Evolutionary conservation across 2,329 filamentous ascomycete genomes (phyloP).

Genomic region (Cladorrhinum sp.): DNA sequence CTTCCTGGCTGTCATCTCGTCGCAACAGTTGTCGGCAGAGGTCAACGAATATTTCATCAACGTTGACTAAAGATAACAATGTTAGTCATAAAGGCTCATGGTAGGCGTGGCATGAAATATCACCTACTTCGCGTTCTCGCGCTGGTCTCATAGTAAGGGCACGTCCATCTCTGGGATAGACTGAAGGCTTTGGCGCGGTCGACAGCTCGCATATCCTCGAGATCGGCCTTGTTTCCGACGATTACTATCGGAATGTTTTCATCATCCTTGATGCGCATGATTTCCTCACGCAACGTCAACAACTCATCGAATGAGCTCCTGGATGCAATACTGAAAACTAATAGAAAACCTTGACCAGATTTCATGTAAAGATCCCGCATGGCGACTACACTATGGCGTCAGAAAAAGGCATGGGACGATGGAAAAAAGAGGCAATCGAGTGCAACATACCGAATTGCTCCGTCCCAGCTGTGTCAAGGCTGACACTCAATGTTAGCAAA

Average conservation of each 20-base stretch:
- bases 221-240: conserved; percentile 86
- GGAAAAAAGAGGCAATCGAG: neutral
- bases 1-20: conserved; percentile 57
- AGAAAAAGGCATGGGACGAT: conserved; percentile 16
- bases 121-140: conserved; percentile 67
- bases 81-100: neutral
- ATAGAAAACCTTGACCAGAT: conserved; percentile 83
- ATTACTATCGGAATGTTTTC: conserved; percentile 83
- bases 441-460: conserved; percentile 78
- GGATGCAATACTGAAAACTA: conserved; percentile 90
- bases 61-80: conserved; percentile 56
- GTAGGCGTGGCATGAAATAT: neutral
- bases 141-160: conserved; percentile 88
- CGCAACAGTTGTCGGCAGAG: conserved; percentile 79
- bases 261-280: conserved; percentile 87
- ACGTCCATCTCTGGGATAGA: conserved; percentile 82
- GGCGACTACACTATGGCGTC: conserved; percentile 44
- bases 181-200: conserved; percentile 76
- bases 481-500: conserved; percentile 36
- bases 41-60: conserved; percentile 86
- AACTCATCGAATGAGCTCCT: conserved; percentile 79
- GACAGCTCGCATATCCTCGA: conserved; percentile 80
- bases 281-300: conserved; percentile 78
- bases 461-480: conserved; percentile 84
- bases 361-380: conserved; percentile 89